Conservation (phyloP, 1,139 yeast species). For the Yarrowia galli region DNA sequence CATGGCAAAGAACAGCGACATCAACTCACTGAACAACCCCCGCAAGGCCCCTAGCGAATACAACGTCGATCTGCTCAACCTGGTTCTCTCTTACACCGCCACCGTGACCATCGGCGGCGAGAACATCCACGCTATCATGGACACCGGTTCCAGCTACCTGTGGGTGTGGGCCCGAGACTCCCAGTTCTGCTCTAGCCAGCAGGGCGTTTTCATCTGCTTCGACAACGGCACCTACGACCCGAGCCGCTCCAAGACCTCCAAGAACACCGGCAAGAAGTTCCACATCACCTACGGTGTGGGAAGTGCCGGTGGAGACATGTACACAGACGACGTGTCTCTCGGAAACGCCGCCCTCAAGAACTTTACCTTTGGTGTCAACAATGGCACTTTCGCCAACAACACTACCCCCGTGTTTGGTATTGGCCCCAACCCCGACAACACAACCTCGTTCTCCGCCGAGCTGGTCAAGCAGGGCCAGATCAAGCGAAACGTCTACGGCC, state of each 20-base stretch:
- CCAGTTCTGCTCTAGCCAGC: constrained; percentile 2
- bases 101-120: background rate
- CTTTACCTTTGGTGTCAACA: constrained; percentile 8
- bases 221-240: background rate
- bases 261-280: background rate
- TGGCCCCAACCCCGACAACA: background rate
- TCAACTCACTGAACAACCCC: background rate
- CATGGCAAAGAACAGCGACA: no score
- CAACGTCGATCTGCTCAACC: background rate
- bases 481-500: constrained; percentile 10
- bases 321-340: background rate
- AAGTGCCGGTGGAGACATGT: background rate
- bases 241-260: background rate
- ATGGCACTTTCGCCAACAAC: background rate
- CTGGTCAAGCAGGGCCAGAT: background rate
- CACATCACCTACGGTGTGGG: constrained; percentile 12
- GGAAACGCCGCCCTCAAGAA: background rate
- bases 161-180: background rate
- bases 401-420: constrained; percentile 1
- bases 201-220: background rate
- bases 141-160: constrained; percentile 9
- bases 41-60: background rate
- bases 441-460: background rate
- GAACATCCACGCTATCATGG: background rate
- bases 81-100: background rate